Conservation (phyloP, 345 rosid species). For the Citrus unshiu region DNA sequence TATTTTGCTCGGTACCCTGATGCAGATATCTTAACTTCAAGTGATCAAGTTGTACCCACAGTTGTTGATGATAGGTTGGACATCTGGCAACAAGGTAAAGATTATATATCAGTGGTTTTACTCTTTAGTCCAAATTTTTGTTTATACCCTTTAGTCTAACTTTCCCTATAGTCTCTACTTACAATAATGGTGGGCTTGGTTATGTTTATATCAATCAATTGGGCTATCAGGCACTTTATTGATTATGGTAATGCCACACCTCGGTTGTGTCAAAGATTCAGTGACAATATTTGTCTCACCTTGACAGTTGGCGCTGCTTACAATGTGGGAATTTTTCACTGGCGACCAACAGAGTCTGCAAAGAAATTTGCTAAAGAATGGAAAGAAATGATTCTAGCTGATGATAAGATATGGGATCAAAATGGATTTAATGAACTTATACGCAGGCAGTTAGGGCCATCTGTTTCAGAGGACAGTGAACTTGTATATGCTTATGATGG, state of each 20-base stretch:
- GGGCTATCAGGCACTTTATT: background rate
- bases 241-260: background rate
- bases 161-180: background rate
- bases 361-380: constrained; percentile 87
- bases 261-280: background rate
- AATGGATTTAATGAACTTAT: constrained; percentile 90
- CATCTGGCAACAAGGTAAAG: constrained; percentile 90
- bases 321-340: constrained; percentile 95
- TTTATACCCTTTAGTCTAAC: background rate
- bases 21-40: constrained; percentile 95
- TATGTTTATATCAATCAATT: background rate
- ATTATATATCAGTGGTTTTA: background rate
- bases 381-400: constrained; percentile 85
- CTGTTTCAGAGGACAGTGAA: constrained; percentile 72
- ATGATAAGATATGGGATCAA: constrained; percentile 98
- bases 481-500: constrained; percentile 93
- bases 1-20: constrained; percentile 91
- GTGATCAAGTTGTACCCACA: constrained; percentile 93
- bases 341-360: constrained; percentile 88
- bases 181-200: background rate
- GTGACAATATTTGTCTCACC: constrained; percentile 12
- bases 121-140: background rate
- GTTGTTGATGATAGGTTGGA: constrained; percentile 93
- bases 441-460: constrained; percentile 82
- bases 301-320: constrained; percentile 76